Conservation (phyloP, 1,284 basidiomycete species). For the Athelia psychrophila region DNA sequence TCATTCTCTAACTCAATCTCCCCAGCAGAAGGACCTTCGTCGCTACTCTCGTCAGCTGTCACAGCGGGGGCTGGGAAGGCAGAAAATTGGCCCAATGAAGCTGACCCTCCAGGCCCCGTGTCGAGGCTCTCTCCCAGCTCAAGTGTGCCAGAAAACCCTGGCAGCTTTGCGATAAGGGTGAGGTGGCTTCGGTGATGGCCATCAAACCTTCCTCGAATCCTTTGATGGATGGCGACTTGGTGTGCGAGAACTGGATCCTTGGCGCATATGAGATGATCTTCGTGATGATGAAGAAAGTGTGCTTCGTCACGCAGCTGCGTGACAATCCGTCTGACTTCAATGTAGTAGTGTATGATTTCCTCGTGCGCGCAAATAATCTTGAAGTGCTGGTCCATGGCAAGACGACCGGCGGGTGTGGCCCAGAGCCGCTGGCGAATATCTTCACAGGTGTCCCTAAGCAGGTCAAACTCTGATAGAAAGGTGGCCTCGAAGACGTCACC, state of each 20-base stretch:
- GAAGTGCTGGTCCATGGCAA: constrained; percentile 23
- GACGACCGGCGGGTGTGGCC: constrained; percentile 6
- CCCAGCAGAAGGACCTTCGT: too few species aligned
- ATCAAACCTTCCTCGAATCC: neutral
- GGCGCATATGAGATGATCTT: neutral
- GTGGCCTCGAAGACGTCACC: too few species aligned
- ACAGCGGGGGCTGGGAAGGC: too few species aligned
- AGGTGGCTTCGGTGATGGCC: neutral
- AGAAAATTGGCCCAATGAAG: too few species aligned
- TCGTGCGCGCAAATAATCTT: constrained; percentile 26
- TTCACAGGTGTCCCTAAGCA: too few species aligned
- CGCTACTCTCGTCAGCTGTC: too few species aligned
- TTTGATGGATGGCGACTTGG: neutral
- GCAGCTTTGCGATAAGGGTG: neutral
- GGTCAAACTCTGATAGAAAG: too few species aligned
- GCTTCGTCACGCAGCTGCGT: constrained; percentile 29
- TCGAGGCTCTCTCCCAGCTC: too few species aligned
- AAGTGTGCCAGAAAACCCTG: neutral
- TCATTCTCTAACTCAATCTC: too few species aligned
- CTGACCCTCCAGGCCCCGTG: too few species aligned
- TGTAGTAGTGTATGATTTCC: constrained; percentile 27
- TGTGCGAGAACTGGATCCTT: neutral
- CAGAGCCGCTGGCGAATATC: neutral
- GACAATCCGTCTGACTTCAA: constrained; percentile 26
- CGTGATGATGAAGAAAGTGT: neutral